phyloP scores from a whole-genome alignment of 164 flowering plant genomes.

The Stephania yunnanensis region DNA sequence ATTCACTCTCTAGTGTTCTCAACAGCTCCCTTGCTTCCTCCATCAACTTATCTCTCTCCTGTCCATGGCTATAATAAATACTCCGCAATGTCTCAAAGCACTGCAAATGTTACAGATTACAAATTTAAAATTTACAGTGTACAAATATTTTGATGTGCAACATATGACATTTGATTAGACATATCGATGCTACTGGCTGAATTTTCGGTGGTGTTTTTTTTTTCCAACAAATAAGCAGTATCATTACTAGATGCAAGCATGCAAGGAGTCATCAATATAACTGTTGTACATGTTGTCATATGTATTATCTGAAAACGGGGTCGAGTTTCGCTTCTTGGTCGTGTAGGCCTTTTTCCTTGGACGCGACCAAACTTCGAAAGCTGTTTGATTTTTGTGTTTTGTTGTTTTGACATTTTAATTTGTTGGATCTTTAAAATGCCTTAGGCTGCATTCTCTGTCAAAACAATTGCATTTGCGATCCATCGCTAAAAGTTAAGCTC shows the following conservation, averaged over 20 bases:
- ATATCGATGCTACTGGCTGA: not conserved
- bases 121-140: not conserved
- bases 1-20: conserved; percentile 29
- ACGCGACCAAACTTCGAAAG: too few relatives aligned
- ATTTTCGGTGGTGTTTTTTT: not conserved
- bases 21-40: conserved; percentile 29
- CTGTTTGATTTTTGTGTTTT: too few relatives aligned
- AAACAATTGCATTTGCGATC: too few relatives aligned
- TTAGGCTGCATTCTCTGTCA: too few relatives aligned
- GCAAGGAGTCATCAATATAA: not conserved
- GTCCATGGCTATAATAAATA: conserved; percentile 4
- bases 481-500: too few relatives aligned
- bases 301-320: too few relatives aligned
- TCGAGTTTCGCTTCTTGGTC: too few relatives aligned
- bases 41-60: conserved; percentile 13
- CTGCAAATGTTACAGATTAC: not conserved
- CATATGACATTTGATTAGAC: not conserved
- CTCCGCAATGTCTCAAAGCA: conserved; percentile 5
- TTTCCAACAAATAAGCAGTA: too few relatives aligned
- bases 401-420: too few relatives aligned
- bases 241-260: too few relatives aligned
- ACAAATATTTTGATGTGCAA: not conserved
- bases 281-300: not conserved
- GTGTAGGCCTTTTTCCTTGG: too few relatives aligned
- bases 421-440: too few relatives aligned